A percentile compares a stretch with the other conserved stretches of the same genome.
Conservation (phyloP, 176 grass and related monocot species). For the Leersia perrieri region DNA sequence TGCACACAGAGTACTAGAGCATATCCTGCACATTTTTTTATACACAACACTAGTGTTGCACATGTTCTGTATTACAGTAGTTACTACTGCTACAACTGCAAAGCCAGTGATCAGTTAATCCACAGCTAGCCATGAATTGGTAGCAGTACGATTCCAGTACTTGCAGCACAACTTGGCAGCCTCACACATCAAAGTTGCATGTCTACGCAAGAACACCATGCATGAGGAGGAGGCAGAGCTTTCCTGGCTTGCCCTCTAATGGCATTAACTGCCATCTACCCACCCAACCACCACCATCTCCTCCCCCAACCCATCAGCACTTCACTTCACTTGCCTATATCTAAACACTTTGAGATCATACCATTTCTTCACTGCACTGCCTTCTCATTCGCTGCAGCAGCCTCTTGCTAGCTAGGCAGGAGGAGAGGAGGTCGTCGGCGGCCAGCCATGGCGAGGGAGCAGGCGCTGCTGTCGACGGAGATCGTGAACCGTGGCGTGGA, state of each 20-base stretch:
- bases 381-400: background rate
- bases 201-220: constrained; percentile 19
- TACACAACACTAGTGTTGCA: background rate
- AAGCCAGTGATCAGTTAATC: background rate
- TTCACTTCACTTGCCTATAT: constrained; percentile 28
- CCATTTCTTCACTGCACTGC: background rate
- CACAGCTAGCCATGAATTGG: background rate
- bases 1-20: background rate
- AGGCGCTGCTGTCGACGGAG: constrained; percentile 84
- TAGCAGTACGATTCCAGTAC: background rate
- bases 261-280: constrained; percentile 55
- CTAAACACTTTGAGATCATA: background rate
- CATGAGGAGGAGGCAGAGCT: background rate
- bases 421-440: too few relatives aligned
- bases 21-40: background rate
- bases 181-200: background rate
- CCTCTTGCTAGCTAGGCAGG: background rate
- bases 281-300: constrained; percentile 33
- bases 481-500: constrained; percentile 95
- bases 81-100: background rate
- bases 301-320: constrained; percentile 26
- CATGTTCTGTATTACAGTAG: background rate
- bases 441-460: constrained; percentile 59
- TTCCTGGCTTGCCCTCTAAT: constrained; percentile 28
- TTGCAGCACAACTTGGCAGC: background rate